Evolutionary conservation across 805 yeast genomes (phyloP), one percentile per base, ranked within the genome.

Genomic region (Cyberlindnera lachancei): DNA sequence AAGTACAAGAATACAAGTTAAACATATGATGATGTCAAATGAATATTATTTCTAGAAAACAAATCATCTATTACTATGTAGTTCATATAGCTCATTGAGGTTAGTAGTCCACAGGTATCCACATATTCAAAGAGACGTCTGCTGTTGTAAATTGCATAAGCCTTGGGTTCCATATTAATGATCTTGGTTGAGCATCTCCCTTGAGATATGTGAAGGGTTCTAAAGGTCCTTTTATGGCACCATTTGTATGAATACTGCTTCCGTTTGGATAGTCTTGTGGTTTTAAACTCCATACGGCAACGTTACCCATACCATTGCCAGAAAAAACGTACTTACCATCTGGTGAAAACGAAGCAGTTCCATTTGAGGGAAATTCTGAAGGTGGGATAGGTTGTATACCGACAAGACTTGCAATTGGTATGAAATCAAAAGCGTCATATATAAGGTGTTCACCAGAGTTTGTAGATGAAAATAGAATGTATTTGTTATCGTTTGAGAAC

Each of bases 401-500:
- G 2, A 53, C 48, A n/a, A 79, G 56, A 15, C 53, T 53, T 18
- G 70, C 59, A 38, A 68, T 46, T 5, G 66, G 49, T 9, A 64
- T 55, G 14, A 92, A 92, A 45, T 64, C 67, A 41, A 76, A 79
- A 0, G 94, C 79, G 48, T 87, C 94, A 19, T 78, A 50, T 2
- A 87, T 56, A 32, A 77, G 61, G 50, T 81, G 87, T n/a, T n/a
- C n/a, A 26, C 59, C 55, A 4, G 74, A 68, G 18, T 68, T 68
- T 5, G 77, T 70, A 3, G 78, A 65, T 5, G 74, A 70, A 3
- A 86, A 54, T 7, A 84, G 57, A 7, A 88, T 41, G 38, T 64
- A 61, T 45, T 76, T 78, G 17, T 88, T 88, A 49, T 76, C 78
- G 48, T 84, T 84, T 10, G 94, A 75, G 52, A 87, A 84, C 53